Evolutionary conservation across 2,329 filamentous ascomycete genomes (phyloP).

Genomic region (Xylariaceae sp.): DNA sequence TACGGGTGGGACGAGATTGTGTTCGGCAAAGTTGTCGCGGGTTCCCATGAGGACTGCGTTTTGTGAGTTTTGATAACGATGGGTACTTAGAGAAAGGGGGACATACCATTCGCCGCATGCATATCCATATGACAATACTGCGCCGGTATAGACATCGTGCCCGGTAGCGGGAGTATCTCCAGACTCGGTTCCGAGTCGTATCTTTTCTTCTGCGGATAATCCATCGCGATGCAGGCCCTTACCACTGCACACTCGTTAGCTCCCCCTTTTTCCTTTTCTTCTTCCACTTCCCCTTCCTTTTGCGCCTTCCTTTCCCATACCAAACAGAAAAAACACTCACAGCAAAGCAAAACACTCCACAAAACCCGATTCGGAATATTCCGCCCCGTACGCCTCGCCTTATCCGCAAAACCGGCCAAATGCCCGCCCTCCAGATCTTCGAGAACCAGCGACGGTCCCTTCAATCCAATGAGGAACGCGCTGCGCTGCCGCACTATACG

Average conservation of each 20-base stretch:
- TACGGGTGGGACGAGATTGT: constrained; percentile 7
- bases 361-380: constrained; percentile 15
- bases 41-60: constrained; percentile 7
- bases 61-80: constrained; percentile 1
- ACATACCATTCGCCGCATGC: constrained; percentile 11
- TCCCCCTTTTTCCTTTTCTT: background rate
- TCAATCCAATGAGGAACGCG: constrained; percentile 3
- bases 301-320: background rate
- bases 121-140: constrained; percentile 7
- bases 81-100: background rate
- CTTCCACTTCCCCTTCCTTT: background rate
- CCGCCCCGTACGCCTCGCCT: background rate
- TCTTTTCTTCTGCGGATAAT: background rate
- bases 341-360: constrained; percentile 18
- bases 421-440: constrained; percentile 16
- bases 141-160: background rate
- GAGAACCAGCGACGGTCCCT: constrained; percentile 4
- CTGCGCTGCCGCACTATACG: background rate
- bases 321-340: constrained; percentile 12
- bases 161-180: background rate
- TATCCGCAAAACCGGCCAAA: background rate
- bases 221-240: constrained; percentile 14
- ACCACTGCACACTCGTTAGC: constrained; percentile 8
- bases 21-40: constrained; percentile 7
- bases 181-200: background rate